Base-by-base conservation (phyloP, 2,329 filamentous ascomycete species). In the Calonectria fujianensis region DNA sequence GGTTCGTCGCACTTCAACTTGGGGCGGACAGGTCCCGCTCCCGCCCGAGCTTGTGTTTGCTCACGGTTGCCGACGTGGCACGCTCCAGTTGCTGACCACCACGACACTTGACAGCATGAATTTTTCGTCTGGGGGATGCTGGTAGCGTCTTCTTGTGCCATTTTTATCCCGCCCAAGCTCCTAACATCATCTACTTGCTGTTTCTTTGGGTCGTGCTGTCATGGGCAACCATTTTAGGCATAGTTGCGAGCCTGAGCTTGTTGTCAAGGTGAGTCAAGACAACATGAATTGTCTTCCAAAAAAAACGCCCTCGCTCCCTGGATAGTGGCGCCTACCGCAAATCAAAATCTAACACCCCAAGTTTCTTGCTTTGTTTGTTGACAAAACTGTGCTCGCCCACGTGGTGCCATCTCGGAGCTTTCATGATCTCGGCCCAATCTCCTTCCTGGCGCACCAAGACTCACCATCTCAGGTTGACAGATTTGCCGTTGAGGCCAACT, bases 61-160 rank as follows among this genome's bases (percentile, higher is more conserved):
- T 51, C 52, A 63, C 61, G 61, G 27, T 37, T 41, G 52, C 67
- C 61, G 61, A 74, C 72, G 72, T 74, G 72, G 72, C 72, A 74
- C 61, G 61, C 72, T 66, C 72, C 67, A 48, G 59, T 59, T 67
- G 51, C 72, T 74, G 72, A 66, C 61, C 66, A 73, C 59, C 50
- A 51, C 35, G n/a, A 41, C 39, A n/a, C 37, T 64, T 65, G 37
- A 45, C 27, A 69, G 71, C 66, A 65, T 69, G 24, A 57, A 57
- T 48, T 69, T 69, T 20, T 48, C n/a, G 2, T 51, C 45, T 45
- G 29, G 69, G 65, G 70, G 29, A 59, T 59, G 65, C 48, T 18
- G 24, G 70, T 54, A 50, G 54, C 24, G 24, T 65, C 18, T 11
- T 64, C 20, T 8, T 31, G 50, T 64, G 68, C 29, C 37, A 70